These are phyloP conservation scores for Voacanga thouarsii DNA, from an alignment of 257 asterid species.

Conservation along the genomic window DNA sequence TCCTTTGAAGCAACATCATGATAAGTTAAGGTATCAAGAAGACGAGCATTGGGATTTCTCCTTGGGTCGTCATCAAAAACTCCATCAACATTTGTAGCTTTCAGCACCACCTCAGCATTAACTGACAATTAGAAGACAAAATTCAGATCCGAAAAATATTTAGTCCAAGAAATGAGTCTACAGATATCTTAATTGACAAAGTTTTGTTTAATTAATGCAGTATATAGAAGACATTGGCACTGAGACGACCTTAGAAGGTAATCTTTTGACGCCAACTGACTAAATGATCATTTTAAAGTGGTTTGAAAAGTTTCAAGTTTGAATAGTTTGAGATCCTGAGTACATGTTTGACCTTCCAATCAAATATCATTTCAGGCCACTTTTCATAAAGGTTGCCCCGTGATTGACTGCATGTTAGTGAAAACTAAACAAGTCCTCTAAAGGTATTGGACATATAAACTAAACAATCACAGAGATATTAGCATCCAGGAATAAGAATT, in stretches of 20 bases:
- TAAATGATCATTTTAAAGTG: not conserved
- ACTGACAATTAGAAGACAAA: slow-evolving; percentile 34
- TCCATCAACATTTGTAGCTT: slow-evolving; percentile 95
- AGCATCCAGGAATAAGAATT: slow-evolving; percentile 12
- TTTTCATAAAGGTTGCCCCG: no score
- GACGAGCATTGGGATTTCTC: slow-evolving; percentile 66
- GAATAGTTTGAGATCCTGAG: not conserved
- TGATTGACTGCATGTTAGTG: not conserved
- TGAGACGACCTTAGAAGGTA: not conserved
- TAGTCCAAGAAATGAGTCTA: not conserved
- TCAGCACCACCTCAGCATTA: slow-evolving; percentile 95
- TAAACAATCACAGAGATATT: not conserved
- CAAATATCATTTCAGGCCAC: not conserved
- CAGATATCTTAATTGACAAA: not conserved
- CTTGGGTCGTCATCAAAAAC: slow-evolving; percentile 82
- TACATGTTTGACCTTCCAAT: not conserved
- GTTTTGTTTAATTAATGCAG: not conserved
- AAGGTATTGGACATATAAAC: not conserved
- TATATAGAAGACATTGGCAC: not conserved
- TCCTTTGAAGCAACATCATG: slow-evolving; percentile 83
- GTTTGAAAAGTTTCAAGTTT: not conserved
- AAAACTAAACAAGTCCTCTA: not conserved
- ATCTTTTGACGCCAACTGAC: not conserved
- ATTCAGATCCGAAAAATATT: slow-evolving; percentile 2
- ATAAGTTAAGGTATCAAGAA: slow-evolving; percentile 66